phyloP scores from a whole-genome alignment of 495 filamentous ascomycete genomes.

The Aspergillus ellipticus region DNA sequence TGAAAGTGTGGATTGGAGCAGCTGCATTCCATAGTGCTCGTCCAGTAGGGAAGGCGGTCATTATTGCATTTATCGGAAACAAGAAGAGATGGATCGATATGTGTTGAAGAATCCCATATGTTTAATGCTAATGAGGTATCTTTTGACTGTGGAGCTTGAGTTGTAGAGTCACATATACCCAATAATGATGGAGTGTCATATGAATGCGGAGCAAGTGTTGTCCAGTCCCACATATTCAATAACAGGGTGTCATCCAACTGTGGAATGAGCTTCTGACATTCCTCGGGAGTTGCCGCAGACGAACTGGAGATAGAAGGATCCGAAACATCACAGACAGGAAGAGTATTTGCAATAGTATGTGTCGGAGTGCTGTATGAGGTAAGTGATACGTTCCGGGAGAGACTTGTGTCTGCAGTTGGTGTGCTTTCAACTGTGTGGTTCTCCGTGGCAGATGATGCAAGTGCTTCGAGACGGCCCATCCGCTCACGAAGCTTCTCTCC shows the following conservation, averaged over 20 bases:
- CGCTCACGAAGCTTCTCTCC: conserved; percentile 23
- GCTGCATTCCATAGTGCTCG: conserved; percentile 13
- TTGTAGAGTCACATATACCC: conserved; percentile 4
- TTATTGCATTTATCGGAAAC: conserved; percentile 6
- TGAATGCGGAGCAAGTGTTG: conserved; percentile 1
- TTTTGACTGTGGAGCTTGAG: background rate
- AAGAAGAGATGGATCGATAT: conserved; percentile 12
- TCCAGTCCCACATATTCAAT: conserved; percentile 5
- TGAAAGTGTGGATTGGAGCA: conserved; percentile 17
- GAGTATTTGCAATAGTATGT: background rate
- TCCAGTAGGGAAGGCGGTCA: conserved; percentile 6
- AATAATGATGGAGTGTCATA: conserved; percentile 2
- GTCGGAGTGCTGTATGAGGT: background rate
- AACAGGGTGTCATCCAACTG: conserved; percentile 2
- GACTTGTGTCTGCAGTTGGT: background rate
- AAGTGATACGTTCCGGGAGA: background rate
- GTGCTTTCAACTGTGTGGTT: background rate
- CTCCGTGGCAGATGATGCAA: conserved; percentile 13
- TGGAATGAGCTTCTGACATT: background rate
- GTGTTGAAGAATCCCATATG: conserved; percentile 3
- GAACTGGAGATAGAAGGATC: conserved; percentile 4
- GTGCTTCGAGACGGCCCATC: conserved; percentile 16
- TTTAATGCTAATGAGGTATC: background rate
- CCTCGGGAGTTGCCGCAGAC: background rate
- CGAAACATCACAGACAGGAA: conserved; percentile 4